A percentile compares a stretch with the other conserved stretches of the same genome.
Conservation (phyloP, 495 filamentous ascomycete species). For the Penicillium alfredii region DNA sequence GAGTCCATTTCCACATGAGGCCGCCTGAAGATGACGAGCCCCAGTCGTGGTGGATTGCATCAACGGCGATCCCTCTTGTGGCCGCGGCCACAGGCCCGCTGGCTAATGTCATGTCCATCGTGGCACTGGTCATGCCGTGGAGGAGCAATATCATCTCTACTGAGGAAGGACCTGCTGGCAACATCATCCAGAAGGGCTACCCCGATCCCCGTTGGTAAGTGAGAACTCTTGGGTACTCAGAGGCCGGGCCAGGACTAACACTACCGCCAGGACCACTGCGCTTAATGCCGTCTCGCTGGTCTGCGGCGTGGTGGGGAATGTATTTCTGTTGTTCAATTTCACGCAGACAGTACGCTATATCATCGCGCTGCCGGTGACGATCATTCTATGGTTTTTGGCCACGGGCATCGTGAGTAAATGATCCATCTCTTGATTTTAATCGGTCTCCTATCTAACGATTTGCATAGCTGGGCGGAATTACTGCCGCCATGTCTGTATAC, state of each 20-base stretch:
- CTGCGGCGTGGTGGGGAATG: slow-evolving; percentile 62
- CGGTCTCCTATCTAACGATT: neutral
- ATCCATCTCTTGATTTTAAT: neutral
- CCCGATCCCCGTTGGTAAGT: slow-evolving; percentile 49
- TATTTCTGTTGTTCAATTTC: slow-evolving; percentile 79
- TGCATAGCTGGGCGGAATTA: slow-evolving; percentile 54
- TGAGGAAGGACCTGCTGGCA: slow-evolving; percentile 23
- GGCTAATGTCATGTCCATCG: slow-evolving; percentile 72
- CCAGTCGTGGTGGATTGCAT: slow-evolving; percentile 72
- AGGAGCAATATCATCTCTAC: slow-evolving; percentile 38
- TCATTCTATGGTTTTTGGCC: slow-evolving; percentile 62
- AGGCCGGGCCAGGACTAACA: slow-evolving; percentile 4
- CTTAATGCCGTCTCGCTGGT: slow-evolving; percentile 63
- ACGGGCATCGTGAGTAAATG: slow-evolving; percentile 52
- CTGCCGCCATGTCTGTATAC: slow-evolving; percentile 54
- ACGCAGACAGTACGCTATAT: slow-evolving; percentile 74
- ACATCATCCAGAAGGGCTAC: slow-evolving; percentile 37
- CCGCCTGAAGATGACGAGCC: slow-evolving; percentile 46
- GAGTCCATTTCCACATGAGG: slow-evolving; percentile 31
- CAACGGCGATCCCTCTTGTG: slow-evolving; percentile 67
- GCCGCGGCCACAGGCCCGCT: slow-evolving; percentile 67
- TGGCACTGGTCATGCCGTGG: slow-evolving; percentile 64
- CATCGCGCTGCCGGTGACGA: slow-evolving; percentile 62
- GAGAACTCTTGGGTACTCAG: no score
- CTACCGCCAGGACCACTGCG: slow-evolving; percentile 33